A percentile compares a stretch with the other conserved stretches of the same genome.
phyloP scores from a whole-genome alignment of 2,329 filamentous ascomycete genomes.

The Penicillium olsonii region DNA sequence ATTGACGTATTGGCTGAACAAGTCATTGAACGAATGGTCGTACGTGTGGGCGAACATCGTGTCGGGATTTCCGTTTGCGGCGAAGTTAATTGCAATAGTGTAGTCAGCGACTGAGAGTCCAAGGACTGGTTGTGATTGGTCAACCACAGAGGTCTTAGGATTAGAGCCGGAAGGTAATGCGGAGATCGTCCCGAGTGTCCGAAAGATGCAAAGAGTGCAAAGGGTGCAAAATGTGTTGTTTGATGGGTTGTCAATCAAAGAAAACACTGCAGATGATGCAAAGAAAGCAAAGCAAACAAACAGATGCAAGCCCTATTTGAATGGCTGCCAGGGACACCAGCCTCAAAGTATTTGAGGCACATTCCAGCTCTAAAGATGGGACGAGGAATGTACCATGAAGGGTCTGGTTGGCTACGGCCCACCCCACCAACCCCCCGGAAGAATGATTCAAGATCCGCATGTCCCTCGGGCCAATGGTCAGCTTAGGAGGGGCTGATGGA shows the following conservation, averaged over 20 bases:
- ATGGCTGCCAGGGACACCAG: slow-evolving; percentile 33
- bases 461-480: slow-evolving; percentile 29
- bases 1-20: slow-evolving; percentile 66
- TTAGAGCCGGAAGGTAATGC: slow-evolving; percentile 23
- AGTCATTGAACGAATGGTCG: slow-evolving; percentile 59
- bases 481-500: slow-evolving; percentile 25
- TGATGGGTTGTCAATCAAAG: slow-evolving; percentile 39
- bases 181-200: slow-evolving; percentile 23
- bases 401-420: slow-evolving; percentile 22
- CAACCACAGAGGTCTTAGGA: slow-evolving; percentile 14
- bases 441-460: slow-evolving; percentile 23
- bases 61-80: slow-evolving; percentile 47
- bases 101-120: slow-evolving; percentile 25
- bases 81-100: slow-evolving; percentile 10
- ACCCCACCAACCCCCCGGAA: slow-evolving; percentile 24
- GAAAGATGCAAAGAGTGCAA: slow-evolving; percentile 19
- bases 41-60: slow-evolving; percentile 51
- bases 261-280: slow-evolving; percentile 45
- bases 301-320: slow-evolving; percentile 42
- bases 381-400: slow-evolving; percentile 34
- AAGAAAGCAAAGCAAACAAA: slow-evolving; percentile 48
- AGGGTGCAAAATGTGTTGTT: slow-evolving; percentile 33
- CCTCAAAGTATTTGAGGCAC: slow-evolving; percentile 36
- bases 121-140: slow-evolving; percentile 35
- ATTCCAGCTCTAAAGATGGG: slow-evolving; percentile 40